Base-by-base conservation (phyloP, 495 filamentous ascomycete genomes). In the Hyaloscypha hepaticicola region DNA sequence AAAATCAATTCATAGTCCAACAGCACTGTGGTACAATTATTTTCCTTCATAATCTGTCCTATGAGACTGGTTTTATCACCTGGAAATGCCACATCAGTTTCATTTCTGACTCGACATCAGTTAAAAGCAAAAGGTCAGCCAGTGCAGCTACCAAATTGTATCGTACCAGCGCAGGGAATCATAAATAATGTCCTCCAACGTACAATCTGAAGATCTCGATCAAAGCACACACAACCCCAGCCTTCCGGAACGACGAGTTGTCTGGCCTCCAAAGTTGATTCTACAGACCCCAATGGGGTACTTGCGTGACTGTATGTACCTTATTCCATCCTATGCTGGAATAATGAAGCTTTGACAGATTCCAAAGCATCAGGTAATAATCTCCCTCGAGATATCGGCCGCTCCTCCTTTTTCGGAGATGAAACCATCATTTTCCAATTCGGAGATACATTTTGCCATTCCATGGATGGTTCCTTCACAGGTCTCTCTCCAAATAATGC, bases 381-480 rank as follows among this genome's bases (percentile, higher is more conserved):
- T 66, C 72, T 29, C 70, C 61, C 72, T 73, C 19, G 71, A 41
- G n/a, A 72, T 63, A 48, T 73, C 62, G 63, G 70, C 51, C 31
- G 68, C 63, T 61, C 73, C 62, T 60, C 69, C 61, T 61, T 69
- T 48, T 25, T 65, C n/a, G n/a, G 14, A 7, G 58, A 65, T 27
- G 63, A 55, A 22, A 19, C 12, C 24, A 16, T 55, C 21, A 6
- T 65, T 6, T 52, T 59, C 22, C 63, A 65, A 33, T 73, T 70
- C 45, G 73, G 73, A 12, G 73, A 75, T 25, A 75, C 73, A 0
- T 72, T 75, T 22, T 72, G 60, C 62, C 65, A 70, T 22, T 56
- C 70, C 41, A 3, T 66, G 49, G 49, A 64, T 45, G 63, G 74
- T n/a, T 55, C 72, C 59, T 63, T 68, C 51, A 38, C 68, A 52